Percentiles rank a stretch among this genome's conserved stretches.
Evolutionary conservation across 2,329 filamentous ascomycete species (phyloP).

Genomic region (Fusarium sarcochroum): DNA sequence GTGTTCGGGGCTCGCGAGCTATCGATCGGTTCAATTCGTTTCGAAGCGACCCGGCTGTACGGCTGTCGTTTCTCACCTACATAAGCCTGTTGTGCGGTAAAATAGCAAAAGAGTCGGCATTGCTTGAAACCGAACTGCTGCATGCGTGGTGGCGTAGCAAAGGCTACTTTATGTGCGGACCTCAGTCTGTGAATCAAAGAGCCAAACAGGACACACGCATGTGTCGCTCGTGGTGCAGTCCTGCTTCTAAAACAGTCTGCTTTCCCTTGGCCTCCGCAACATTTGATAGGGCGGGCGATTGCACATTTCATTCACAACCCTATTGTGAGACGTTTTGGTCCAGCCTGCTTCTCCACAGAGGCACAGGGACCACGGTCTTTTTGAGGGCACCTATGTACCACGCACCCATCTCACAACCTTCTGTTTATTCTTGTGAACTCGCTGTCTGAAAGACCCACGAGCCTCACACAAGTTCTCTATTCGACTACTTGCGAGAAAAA

Average conservation of each 20-base stretch:
- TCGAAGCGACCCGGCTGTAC: constrained; percentile 11
- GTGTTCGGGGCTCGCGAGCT: background rate
- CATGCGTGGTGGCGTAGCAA: constrained; percentile 32
- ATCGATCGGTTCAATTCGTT: background rate
- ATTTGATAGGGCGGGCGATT: constrained; percentile 30
- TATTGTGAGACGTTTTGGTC: constrained; percentile 23
- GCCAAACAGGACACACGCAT: constrained; percentile 29
- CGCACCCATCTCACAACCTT: background rate
- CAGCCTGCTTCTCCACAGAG: constrained; percentile 20
- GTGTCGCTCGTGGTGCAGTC: constrained; percentile 16
- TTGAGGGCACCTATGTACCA: background rate
- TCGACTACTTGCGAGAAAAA: background rate
- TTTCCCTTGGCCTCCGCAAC: constrained; percentile 20
- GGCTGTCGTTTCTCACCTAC: constrained; percentile 32
- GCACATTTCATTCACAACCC: constrained; percentile 9
- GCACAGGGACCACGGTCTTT: background rate
- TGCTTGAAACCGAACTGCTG: constrained; percentile 18
- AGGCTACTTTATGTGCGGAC: background rate
- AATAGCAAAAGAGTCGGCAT: constrained; percentile 7
- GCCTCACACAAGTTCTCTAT: background rate
- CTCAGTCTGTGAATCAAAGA: background rate
- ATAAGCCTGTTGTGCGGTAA: constrained; percentile 11
- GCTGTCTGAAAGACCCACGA: background rate
- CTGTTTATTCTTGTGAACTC: background rate
- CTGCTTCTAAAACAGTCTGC: constrained; percentile 20